phyloP scores from a whole-genome alignment of 768 basidiomycete genomes.

The Mycena crocata region DNA sequence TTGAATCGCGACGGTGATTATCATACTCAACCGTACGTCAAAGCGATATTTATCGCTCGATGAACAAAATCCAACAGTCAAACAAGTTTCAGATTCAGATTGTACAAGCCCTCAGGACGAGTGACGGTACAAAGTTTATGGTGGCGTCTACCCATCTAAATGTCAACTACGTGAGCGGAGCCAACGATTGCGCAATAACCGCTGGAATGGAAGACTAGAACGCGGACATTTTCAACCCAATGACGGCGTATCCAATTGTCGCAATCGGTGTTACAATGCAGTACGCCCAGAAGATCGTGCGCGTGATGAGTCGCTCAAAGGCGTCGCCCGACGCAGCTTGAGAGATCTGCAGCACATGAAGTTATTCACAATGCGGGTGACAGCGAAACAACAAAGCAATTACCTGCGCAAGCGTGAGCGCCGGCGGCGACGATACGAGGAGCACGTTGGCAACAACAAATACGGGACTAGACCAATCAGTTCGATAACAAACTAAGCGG shows the following conservation, averaged over 20 bases:
- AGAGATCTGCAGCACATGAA: conserved; percentile 66
- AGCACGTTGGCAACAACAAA: conserved; percentile 89
- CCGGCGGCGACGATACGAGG: conserved; percentile 87
- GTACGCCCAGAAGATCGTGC: conserved; percentile 95
- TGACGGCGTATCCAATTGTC: conserved; percentile 79
- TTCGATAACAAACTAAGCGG: conserved; percentile 8
- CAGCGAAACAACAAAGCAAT: conserved; percentile 20
- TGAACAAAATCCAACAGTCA: too few relatives aligned
- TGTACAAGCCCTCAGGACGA: too few relatives aligned
- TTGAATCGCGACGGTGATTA: too few relatives aligned
- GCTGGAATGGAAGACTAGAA: too few relatives aligned
- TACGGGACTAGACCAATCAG: conserved; percentile 68
- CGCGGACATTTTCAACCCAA: conserved; percentile 74
- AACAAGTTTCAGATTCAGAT: too few relatives aligned
- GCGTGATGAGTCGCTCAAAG: conserved; percentile 86
- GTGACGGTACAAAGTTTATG: too few relatives aligned
- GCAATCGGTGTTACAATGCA: conserved; percentile 88
- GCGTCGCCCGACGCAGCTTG: conserved; percentile 86
- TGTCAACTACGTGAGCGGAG: too few relatives aligned
- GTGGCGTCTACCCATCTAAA: too few relatives aligned
- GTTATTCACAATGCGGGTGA: neutral
- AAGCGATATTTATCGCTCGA: too few relatives aligned
- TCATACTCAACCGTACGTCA: too few relatives aligned
- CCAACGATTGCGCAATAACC: too few relatives aligned
- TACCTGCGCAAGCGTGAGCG: conserved; percentile 69